Evolutionary conservation across 176 grass and related monocot genomes (phyloP).

Genomic region (Musa beccarii): DNA sequence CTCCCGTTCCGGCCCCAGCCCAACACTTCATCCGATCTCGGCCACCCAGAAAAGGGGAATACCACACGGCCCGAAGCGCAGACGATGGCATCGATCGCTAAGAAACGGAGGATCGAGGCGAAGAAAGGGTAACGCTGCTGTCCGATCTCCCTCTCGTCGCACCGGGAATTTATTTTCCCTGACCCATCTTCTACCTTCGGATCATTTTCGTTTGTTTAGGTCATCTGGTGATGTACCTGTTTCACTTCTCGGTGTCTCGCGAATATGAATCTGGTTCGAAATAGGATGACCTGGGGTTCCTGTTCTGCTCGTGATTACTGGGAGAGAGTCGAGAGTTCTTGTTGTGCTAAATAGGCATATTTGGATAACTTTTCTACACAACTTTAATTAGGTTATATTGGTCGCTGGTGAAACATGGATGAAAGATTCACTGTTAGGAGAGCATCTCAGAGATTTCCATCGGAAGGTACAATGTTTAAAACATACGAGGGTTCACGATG

Average conservation of each 20-base stretch:
- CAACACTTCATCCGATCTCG: not conserved
- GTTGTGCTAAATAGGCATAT: no score
- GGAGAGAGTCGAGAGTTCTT: not conserved
- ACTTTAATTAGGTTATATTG: no score
- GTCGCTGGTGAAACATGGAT: no score
- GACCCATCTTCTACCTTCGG: no score
- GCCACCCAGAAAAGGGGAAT: no score
- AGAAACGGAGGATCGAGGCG: slow-evolving; percentile 1
- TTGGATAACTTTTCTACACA: no score
- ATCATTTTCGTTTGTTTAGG: not conserved
- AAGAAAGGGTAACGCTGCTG: not conserved
- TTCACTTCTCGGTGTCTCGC: not conserved
- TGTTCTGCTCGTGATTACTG: not conserved
- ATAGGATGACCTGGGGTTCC: not conserved
- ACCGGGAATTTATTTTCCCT: not conserved
- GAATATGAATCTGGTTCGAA: not conserved
- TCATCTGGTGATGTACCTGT: not conserved
- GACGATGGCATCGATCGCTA: not conserved
- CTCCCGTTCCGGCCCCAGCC: not conserved
- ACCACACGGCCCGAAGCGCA: no score
- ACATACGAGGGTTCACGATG: no score
- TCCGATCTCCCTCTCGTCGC: not conserved
- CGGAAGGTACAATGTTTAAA: no score
- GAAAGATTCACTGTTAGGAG: no score
- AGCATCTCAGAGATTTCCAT: no score